phyloP scores from a whole-genome alignment of 202 grass and related monocot species.

The Carex arenaria region DNA sequence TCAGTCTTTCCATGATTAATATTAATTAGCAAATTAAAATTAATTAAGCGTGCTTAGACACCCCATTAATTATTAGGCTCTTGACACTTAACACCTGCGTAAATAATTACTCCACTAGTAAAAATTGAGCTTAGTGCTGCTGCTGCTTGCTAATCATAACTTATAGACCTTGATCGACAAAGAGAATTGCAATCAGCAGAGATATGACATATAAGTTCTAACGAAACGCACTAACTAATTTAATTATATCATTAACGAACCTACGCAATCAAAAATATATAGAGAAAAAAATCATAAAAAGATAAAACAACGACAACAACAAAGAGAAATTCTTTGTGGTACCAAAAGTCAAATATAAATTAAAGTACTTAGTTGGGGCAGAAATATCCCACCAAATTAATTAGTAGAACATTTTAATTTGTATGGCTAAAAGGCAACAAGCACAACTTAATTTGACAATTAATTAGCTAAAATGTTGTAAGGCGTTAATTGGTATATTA shows the following conservation, averaged over 20 bases:
- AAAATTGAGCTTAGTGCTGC: slow-evolving; percentile 10
- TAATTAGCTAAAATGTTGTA: too few species aligned
- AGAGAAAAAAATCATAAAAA: neutral
- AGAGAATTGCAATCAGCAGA: neutral
- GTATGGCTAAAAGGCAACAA: neutral
- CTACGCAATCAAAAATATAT: slow-evolving; percentile 11
- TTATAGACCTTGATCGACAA: neutral
- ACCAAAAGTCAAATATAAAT: neutral
- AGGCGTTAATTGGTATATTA: neutral
- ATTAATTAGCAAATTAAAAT: neutral
- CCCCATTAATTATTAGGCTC: neutral
- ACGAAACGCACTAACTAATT: slow-evolving; percentile 19
- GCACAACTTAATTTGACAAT: neutral
- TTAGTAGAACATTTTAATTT: neutral
- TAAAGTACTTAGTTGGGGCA: neutral
- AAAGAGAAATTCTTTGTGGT: neutral
- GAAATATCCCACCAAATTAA: neutral
- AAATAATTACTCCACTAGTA: slow-evolving; percentile 11
- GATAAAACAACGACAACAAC: neutral
- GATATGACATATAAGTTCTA: slow-evolving; percentile 23
- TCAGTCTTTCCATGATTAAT: slow-evolving; percentile 16
- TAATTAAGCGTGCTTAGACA: neutral
- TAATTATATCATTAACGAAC: slow-evolving; percentile 11
- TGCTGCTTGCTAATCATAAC: neutral
- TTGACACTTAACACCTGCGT: slow-evolving; percentile 2